These are phyloP conservation scores for Solanum commersonii DNA, from an alignment of 257 asterid species.

Conservation along the genomic window DNA sequence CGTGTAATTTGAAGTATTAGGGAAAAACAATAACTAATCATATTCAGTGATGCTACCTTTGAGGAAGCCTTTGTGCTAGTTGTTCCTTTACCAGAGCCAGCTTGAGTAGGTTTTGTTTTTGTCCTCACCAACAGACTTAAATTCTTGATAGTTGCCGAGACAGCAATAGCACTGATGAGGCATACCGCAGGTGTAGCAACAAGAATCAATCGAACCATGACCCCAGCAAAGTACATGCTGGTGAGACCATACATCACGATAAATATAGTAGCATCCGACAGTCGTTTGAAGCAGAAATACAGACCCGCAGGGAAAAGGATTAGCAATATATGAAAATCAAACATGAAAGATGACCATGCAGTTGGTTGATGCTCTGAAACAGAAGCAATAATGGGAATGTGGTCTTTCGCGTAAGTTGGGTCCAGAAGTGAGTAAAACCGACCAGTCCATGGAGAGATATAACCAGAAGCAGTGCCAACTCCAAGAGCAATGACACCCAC, in stretches of 20 bases:
- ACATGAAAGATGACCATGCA: constrained; percentile 99
- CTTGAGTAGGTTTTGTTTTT: constrained; percentile 44
- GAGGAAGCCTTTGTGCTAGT: constrained; percentile 60
- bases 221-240: constrained; percentile 99
- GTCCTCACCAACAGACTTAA: constrained; percentile 77
- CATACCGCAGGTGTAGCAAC: constrained; percentile 99
- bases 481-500: constrained; percentile 83
- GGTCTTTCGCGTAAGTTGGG: constrained; percentile 97
- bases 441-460: constrained; percentile 98
- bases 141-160: constrained; percentile 90
- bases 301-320: constrained; percentile 95
- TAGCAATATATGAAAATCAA: constrained; percentile 82
- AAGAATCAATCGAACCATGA: constrained; percentile 95
- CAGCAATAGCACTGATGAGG: constrained; percentile 96
- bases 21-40: not conserved
- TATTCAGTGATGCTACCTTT: constrained; percentile 37
- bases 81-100: constrained; percentile 65
- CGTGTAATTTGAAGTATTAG: not conserved
- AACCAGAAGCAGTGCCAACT: constrained; percentile 97
- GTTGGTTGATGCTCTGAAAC: constrained; percentile 99
- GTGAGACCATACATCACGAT: constrained; percentile 97
- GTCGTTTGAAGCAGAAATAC: constrained; percentile 96
- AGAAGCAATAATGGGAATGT: constrained; percentile 96
- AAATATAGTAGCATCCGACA: constrained; percentile 91
- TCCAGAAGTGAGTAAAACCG: constrained; percentile 95